A percentile compares a stretch with the other conserved stretches of the same genome.
These are phyloP conservation scores for Fusarium chuoi DNA, from an alignment of 2,329 filamentous ascomycete species.

Conservation along the genomic window DNA sequence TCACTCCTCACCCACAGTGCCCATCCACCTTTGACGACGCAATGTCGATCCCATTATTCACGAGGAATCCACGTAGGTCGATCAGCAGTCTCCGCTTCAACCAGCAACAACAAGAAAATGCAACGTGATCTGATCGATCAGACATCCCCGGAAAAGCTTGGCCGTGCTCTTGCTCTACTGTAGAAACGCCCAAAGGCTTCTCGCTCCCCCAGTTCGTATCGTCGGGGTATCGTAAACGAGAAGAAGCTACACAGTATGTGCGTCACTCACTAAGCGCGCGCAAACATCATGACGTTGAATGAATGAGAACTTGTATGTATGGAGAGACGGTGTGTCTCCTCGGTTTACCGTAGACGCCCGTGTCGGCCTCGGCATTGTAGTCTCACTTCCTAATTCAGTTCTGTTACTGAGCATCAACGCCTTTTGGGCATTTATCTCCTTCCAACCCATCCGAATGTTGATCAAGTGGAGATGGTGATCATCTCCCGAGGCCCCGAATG, in stretches of 20 bases:
- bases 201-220: constrained; percentile 8
- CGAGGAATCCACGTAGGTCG: constrained; percentile 15
- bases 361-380: constrained; percentile 16
- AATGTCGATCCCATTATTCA: constrained; percentile 28
- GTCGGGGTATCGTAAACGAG: constrained; percentile 4
- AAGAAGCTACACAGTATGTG: background rate
- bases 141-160: constrained; percentile 27
- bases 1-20: constrained; percentile 2
- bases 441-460: constrained; percentile 18
- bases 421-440: constrained; percentile 4
- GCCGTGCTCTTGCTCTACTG: constrained; percentile 25
- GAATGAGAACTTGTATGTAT: background rate
- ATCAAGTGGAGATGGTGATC: constrained; percentile 33
- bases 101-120: constrained; percentile 22
- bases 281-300: constrained; percentile 25
- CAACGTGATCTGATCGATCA: constrained; percentile 40
- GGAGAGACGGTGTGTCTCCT: background rate
- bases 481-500: constrained; percentile 12
- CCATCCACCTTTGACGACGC: background rate
- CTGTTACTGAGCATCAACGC: constrained; percentile 12
- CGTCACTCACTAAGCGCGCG: constrained; percentile 31
- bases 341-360: background rate
- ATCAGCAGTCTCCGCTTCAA: constrained; percentile 24
- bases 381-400: constrained; percentile 17
- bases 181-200: constrained; percentile 15